Percentiles rank a stretch among this genome's conserved stretches.
These are phyloP conservation scores for Lactarius quietus DNA, from an alignment of 768 basidiomycete species.

Conservation along the genomic window DNA sequence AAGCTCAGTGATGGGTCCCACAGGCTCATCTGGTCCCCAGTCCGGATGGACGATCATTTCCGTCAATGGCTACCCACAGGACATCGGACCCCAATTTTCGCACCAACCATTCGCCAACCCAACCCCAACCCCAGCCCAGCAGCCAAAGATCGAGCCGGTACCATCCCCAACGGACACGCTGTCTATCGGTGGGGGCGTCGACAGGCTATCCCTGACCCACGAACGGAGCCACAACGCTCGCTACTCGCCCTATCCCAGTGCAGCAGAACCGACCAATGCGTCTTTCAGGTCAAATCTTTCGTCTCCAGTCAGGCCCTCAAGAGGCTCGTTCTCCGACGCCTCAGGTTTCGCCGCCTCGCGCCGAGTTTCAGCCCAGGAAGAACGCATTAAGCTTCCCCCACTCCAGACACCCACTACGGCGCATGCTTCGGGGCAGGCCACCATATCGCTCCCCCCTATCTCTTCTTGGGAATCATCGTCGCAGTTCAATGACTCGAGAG, in stretches of 20 bases:
- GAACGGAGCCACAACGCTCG: slow-evolving; percentile 32
- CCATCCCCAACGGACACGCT: slow-evolving; percentile 22
- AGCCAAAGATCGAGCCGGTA: slow-evolving; percentile 6
- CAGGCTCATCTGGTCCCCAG: slow-evolving; percentile 20
- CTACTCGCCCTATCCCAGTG: slow-evolving; percentile 47
- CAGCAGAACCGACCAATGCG: slow-evolving; percentile 30
- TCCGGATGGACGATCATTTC: slow-evolving; percentile 27
- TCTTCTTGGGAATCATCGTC: slow-evolving; percentile 34
- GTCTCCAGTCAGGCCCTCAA: slow-evolving; percentile 36
- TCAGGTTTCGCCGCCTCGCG: slow-evolving; percentile 21
- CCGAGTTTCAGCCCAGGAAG: slow-evolving; percentile 29
- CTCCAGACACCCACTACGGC: slow-evolving; percentile 37
- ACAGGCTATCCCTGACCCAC: slow-evolving; percentile 34
- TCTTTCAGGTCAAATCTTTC: slow-evolving; percentile 30
- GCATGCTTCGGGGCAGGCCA: slow-evolving; percentile 33
- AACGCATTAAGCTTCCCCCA: slow-evolving; percentile 41
- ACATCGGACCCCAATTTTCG: slow-evolving; percentile 6
- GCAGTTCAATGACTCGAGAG: slow-evolving; percentile 20
- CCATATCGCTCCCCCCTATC: slow-evolving; percentile 63
- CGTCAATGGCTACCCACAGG: slow-evolving; percentile 20
- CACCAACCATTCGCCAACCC: slow-evolving; percentile 16
- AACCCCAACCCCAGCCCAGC: slow-evolving; percentile 8
- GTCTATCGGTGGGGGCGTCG: slow-evolving; percentile 29
- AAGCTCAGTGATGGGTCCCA: slow-evolving; percentile 11
- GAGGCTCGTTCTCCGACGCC: slow-evolving; percentile 32